Percentiles rank a stretch among this genome's conserved stretches.
These are phyloP conservation scores for Aspergillus quadricinctus DNA, from an alignment of 2,329 filamentous ascomycete genomes.

Conservation along the genomic window DNA sequence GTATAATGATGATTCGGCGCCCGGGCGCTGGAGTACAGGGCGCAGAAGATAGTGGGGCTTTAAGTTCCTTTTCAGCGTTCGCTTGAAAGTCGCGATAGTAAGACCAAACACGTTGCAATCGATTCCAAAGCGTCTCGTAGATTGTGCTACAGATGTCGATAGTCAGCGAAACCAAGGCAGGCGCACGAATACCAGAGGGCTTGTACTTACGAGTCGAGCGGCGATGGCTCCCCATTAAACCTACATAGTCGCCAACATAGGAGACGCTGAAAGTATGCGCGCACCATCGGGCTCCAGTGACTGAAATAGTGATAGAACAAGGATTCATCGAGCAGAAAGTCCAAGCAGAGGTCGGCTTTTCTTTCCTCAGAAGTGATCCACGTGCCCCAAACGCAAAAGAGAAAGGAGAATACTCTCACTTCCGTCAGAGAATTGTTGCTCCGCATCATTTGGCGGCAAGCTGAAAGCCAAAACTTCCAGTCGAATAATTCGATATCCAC, in stretches of 20 bases:
- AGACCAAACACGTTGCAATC: slow-evolving; percentile 70
- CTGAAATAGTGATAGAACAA: slow-evolving; percentile 81
- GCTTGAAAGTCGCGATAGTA: slow-evolving; percentile 74
- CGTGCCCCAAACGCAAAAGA: slow-evolving; percentile 75
- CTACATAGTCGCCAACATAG: slow-evolving; percentile 85
- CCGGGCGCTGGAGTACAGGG: slow-evolving; percentile 83
- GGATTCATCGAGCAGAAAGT: slow-evolving; percentile 69
- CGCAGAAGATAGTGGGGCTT: slow-evolving; percentile 64
- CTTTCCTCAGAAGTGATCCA: slow-evolving; percentile 61
- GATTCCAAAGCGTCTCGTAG: slow-evolving; percentile 61
- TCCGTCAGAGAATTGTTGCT: slow-evolving; percentile 89
- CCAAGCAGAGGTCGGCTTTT: slow-evolving; percentile 66
- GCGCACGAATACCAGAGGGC: not conserved
- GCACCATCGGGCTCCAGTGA: slow-evolving; percentile 94
- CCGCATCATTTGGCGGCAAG: slow-evolving; percentile 71
- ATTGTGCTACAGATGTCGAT: slow-evolving; percentile 54
- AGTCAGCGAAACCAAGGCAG: slow-evolving; percentile 7
- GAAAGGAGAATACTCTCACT: slow-evolving; percentile 74
- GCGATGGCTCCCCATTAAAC: slow-evolving; percentile 62
- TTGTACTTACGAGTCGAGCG: slow-evolving; percentile 61
- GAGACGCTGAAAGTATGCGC: slow-evolving; percentile 86
- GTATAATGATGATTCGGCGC: slow-evolving; percentile 81
- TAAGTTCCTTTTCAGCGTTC: slow-evolving; percentile 55
- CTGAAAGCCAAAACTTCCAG: slow-evolving; percentile 81
- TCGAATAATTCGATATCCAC: slow-evolving; percentile 38